Conservation (phyloP, 768 basidiomycete species). For the Aureoboletus auriporus region DNA sequence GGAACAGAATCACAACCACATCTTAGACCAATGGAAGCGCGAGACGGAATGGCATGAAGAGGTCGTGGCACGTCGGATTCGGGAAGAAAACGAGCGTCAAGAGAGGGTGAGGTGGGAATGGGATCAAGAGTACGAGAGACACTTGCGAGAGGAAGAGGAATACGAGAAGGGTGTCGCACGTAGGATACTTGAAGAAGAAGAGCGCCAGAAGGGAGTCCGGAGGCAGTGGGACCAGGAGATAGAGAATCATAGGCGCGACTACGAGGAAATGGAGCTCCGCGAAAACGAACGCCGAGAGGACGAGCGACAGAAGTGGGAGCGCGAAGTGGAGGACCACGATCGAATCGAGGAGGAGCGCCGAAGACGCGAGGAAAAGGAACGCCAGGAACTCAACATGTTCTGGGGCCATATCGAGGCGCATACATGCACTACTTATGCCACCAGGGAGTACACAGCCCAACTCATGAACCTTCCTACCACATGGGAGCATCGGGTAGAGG, state of each 20-base stretch:
- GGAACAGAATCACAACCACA: neutral
- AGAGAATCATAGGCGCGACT: constrained; percentile 1
- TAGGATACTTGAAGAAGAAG: constrained; percentile 1
- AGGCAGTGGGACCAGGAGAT: constrained; percentile 5
- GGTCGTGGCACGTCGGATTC: neutral
- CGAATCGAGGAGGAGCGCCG: constrained; percentile 11
- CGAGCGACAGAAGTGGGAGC: constrained; percentile 13
- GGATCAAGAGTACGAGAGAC: constrained; percentile 2
- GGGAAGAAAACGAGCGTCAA: constrained; percentile 7
- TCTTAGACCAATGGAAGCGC: constrained; percentile 5
- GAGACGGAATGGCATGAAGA: constrained; percentile 10
- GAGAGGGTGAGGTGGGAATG: constrained; percentile 1
- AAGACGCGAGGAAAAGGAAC: constrained; percentile 23
- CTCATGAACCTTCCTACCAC: too few relatives aligned
- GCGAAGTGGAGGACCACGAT: constrained; percentile 18
- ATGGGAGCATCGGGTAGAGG: too few relatives aligned
- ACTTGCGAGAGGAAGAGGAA: too few relatives aligned
- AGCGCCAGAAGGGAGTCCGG: constrained; percentile 1
- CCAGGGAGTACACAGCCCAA: too few relatives aligned
- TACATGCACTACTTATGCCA: too few relatives aligned
- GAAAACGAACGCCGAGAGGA: constrained; percentile 7
- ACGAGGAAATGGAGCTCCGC: constrained; percentile 8
- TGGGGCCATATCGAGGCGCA: constrained; percentile 37
- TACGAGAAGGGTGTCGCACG: neutral
- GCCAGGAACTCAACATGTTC: constrained; percentile 33